Percentiles rank a stretch among this genome's conserved stretches.
These are phyloP conservation scores for barley (Hordeum vulgare) DNA, from an alignment of 176 grass and related monocot species.

Conservation along the genomic window MorexV3_pseudomolecules_assembly NC_058523.1:21982307-21982806, in stretches of 20 bases:
- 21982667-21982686: too few species aligned
- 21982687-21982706: too few species aligned
- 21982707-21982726: too few species aligned
- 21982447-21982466: neutral
- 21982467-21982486: neutral
- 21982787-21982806: too few species aligned
- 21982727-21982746: too few species aligned
- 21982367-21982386: neutral
- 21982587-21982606: neutral
- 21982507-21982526: neutral
- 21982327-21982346: neutral
- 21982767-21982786: too few species aligned
- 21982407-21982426: neutral
- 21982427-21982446: neutral
- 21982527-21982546: neutral
- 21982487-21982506: neutral
- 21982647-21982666: neutral
- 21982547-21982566: neutral
- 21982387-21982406: neutral
- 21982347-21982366: neutral
- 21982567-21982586: neutral
- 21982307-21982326: neutral
- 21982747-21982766: too few species aligned
- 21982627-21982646: neutral
- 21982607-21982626: neutral